phyloP scores from a whole-genome alignment of 345 rosid species.

The Streptanthus diversifolius region DNA sequence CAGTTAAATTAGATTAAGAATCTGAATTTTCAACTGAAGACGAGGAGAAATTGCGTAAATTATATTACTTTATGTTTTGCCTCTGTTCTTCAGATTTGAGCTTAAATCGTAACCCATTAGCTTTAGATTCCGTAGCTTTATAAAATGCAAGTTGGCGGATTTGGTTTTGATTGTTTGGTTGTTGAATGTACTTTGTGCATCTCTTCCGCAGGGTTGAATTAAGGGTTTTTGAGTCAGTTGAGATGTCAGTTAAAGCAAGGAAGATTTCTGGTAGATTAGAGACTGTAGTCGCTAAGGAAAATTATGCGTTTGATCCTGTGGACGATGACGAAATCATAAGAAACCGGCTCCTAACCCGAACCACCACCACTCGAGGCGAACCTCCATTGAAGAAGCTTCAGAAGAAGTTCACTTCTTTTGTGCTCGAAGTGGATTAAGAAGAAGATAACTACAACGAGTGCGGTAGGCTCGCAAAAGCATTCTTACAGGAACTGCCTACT shows the following conservation, averaged over 20 bases:
- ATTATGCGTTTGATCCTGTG: conserved; percentile 75
- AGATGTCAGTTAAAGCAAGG: conserved; percentile 77
- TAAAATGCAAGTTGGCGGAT: not conserved
- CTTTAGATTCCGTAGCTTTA: not conserved
- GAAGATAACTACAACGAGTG: conserved; percentile 64
- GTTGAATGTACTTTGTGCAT: not conserved
- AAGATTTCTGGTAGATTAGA: conserved; percentile 72
- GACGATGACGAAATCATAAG: conserved; percentile 87
- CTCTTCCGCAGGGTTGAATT: conserved; percentile 27
- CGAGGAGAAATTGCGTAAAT: not conserved
- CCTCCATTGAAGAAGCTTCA: conserved; percentile 95
- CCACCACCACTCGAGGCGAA: conserved; percentile 94
- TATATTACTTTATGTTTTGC: not conserved
- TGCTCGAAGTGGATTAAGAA: conserved; percentile 68
- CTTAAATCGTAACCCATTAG: no score
- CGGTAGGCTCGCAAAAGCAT: conserved; percentile 65
- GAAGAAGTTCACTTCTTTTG: conserved; percentile 85
- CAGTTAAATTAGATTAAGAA: not conserved
- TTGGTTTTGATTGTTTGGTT: not conserved
- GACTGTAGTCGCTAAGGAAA: conserved; percentile 45
- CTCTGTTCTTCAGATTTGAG: not conserved
- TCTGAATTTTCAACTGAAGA: not conserved
- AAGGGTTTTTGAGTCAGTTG: conserved; percentile 1
- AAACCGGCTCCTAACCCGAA: conserved; percentile 84
- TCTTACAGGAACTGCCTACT: conserved; percentile 78